phyloP scores from a whole-genome alignment of 441 rosid genomes.

The Gossypium trilobum region DNA sequence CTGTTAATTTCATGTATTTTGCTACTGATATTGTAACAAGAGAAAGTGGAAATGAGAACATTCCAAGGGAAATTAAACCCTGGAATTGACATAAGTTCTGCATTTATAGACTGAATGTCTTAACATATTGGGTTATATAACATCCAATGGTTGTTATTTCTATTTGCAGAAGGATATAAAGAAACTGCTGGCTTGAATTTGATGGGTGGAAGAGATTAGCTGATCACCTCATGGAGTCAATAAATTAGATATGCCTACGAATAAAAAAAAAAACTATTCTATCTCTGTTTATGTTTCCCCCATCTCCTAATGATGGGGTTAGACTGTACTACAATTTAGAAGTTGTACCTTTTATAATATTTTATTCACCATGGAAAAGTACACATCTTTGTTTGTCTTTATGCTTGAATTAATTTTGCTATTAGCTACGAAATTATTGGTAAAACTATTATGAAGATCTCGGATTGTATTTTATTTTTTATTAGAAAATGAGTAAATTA shows the following conservation, averaged over 20 bases:
- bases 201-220: slow-evolving; percentile 8
- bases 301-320: slow-evolving; percentile 1
- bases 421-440: not conserved
- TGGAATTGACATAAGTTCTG: not conserved
- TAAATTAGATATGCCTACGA: slow-evolving; percentile 5
- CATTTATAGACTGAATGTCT: no score
- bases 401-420: not conserved
- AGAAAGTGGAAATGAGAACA: not conserved
- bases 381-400: not conserved
- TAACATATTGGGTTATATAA: not conserved
- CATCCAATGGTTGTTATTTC: not conserved
- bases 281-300: slow-evolving; percentile 1
- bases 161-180: slow-evolving; percentile 52
- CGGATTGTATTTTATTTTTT: no score
- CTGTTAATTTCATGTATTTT: slow-evolving; percentile 19
- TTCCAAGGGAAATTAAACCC: not conserved
- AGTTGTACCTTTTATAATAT: not conserved
- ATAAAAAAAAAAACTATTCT: not conserved
- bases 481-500: no score
- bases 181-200: slow-evolving; percentile 37
- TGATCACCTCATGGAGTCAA: not conserved
- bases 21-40: not conserved
- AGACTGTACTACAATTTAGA: not conserved
- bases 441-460: no score
- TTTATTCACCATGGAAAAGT: not conserved